Evolutionary conservation across 2,329 filamentous ascomycete species (phyloP), one percentile per base, ranked within the genome.

Genomic region (Hypocrella siamensis): DNA sequence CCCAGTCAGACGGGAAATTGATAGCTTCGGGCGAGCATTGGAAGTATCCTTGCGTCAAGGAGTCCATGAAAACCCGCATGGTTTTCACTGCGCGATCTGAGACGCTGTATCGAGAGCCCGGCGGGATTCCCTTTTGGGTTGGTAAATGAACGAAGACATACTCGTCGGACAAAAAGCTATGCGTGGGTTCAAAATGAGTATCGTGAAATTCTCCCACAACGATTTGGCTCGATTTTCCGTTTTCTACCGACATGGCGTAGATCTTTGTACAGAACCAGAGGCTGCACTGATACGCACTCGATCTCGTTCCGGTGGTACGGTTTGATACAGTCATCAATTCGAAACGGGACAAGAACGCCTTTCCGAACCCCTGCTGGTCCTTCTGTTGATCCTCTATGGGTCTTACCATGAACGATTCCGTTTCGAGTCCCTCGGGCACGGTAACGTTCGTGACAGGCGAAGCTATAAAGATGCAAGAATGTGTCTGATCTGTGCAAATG

Each of bases 181-280:
- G 47, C 14, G 41, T 40, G 2, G 43, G 28, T 16, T 47, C 38
- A 19, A 53, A 40, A 1, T 40, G 37, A 1, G 48, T 48, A 9
- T 44, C 44, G 12, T 51, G 47, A 52, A 48, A 55, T 26, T 40
- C 47, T 4, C 25, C 41, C 5, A 44, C 32, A 1, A 46, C 26
- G 0, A 29, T 42, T 26, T 49, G 46, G 6, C 41, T 41, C 14
- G 47, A 36, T 19, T 41, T 36, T 14, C 54, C 50, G 15, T 54
- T 45, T 12, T 26, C 40, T 4, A 52, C 44, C 2, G 38, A 40
- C 17, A 53, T 36, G 12, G 45, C 43, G 34, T 47, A 51, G 9
- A 43, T 46, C 32, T 51, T 45, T 15, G 57, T 42, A 30, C 56
- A 58, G 33, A 56, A 53, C 54, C 53, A 58, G 1, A 58, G 28